phyloP scores from a whole-genome alignment of 2,329 filamentous ascomycete species.

The Aspergillus udagawae region DNA sequence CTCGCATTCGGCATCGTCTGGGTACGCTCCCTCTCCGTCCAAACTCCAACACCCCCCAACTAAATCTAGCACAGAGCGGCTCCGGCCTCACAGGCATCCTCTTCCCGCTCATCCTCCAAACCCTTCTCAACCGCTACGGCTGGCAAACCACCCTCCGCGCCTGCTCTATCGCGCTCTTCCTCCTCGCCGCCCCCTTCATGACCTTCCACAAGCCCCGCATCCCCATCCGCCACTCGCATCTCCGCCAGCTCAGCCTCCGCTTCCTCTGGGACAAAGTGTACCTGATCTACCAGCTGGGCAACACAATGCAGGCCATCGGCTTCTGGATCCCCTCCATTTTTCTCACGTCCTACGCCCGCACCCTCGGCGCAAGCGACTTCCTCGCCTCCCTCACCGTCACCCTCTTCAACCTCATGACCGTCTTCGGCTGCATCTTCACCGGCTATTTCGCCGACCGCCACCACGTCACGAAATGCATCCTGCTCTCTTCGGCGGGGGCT shows the following conservation, averaged over 20 bases:
- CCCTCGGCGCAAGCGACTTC: constrained; percentile 16
- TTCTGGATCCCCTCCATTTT: constrained; percentile 35
- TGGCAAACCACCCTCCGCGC: constrained; percentile 44
- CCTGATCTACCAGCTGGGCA: constrained; percentile 37
- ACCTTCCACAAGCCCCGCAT: constrained; percentile 42
- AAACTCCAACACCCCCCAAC: not conserved
- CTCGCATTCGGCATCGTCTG: constrained; percentile 45
- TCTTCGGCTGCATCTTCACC: constrained; percentile 37
- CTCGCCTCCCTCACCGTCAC: constrained; percentile 12
- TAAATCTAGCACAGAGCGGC: constrained; percentile 27
- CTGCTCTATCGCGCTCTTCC: constrained; percentile 33
- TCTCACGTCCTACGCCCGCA: constrained; percentile 27
- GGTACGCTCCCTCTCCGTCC: constrained; percentile 13
- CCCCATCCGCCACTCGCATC: constrained; percentile 20
- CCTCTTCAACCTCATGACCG: constrained; percentile 27
- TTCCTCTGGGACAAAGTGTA: constrained; percentile 25
- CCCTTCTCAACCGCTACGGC: constrained; percentile 40
- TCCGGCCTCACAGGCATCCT: constrained; percentile 40
- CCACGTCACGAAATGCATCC: constrained; percentile 24
- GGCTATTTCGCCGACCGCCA: constrained; percentile 18
- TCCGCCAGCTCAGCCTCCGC: constrained; percentile 39
- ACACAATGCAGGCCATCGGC: constrained; percentile 31
- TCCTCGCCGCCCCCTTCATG: constrained; percentile 21
- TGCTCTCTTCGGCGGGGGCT: constrained; percentile 54
- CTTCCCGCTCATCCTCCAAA: constrained; percentile 44